Evolutionary conservation across 1,139 yeast genomes (phyloP), one percentile per base, ranked within the genome.

Genomic region (Yamadazyma blattariae): DNA sequence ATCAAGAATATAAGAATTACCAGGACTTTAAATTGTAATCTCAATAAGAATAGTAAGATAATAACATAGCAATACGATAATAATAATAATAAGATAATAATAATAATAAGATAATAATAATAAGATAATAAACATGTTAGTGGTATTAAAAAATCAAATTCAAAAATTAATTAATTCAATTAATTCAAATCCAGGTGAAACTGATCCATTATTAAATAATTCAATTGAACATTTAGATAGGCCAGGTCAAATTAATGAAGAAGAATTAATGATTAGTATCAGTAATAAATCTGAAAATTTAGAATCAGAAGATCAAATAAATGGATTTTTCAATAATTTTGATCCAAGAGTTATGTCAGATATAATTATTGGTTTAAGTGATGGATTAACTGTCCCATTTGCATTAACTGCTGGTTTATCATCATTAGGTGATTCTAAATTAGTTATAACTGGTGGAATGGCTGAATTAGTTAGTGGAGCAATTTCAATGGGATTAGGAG

Each of bases 401-500:
- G 92, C 94, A 5, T 69, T 84, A 47, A 84, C 92, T 5, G 92
- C 94, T 0, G 94, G 92, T 29, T 67, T 84, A 39, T 82, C 89
- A 1, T 81, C 89, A 1, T 66, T 84, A 39, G 94, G 94, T 39
- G 83, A 82, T 51, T 66, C 89, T 12, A 79, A 72, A 52, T 67
- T 84, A 51, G 94, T 84, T 26, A 82, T 84, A 36, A 82, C 92
- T 16, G 94, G 92, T 69, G 94, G 92, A 26, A 77, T 84, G 76
- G 92, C 92, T 3, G 94, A 84, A 58, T 67, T 84, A 51, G 86
- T 84, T 4, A 79, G 88, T 4, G 94, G 94, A 29, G 87, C 92
- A 29, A 83, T 84, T 28, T 82, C 90, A 17, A 84, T 84, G 94
- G 94, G 94, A 3, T 72, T 84, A 40, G 94, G 94, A 41, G 94